These are phyloP conservation scores for Penicillium sp. DNA, from an alignment of 2,329 filamentous ascomycete species.

Conservation along the genomic window DNA sequence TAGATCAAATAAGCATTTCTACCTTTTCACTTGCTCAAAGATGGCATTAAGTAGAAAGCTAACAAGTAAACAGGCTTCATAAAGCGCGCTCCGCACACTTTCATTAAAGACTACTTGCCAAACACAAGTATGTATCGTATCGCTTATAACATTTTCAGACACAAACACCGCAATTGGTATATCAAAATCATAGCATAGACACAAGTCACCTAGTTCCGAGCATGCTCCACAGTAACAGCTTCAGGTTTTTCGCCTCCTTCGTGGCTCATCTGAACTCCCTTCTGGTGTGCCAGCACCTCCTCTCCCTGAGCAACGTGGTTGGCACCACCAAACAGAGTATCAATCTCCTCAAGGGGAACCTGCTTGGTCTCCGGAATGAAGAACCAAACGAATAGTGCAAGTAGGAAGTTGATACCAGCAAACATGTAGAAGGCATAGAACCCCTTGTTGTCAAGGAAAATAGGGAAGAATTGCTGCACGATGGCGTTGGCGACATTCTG, in stretches of 20 bases:
- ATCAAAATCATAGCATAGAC: not conserved
- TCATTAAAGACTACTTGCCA: constrained; percentile 4
- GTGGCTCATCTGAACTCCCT: constrained; percentile 15
- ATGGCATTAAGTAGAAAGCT: not conserved
- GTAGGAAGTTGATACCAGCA: constrained; percentile 52
- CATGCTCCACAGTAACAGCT: constrained; percentile 27
- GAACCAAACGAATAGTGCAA: constrained; percentile 54
- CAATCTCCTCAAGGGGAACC: constrained; percentile 41
- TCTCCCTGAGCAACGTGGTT: constrained; percentile 40
- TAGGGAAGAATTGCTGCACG: constrained; percentile 70
- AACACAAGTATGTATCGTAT: not conserved
- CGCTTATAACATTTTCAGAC: not conserved
- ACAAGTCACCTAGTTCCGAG: constrained; percentile 8
- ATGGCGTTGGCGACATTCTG: constrained; percentile 67
- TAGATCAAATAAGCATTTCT: not conserved
- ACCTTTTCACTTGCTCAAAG: not conserved
- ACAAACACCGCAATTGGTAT: not conserved
- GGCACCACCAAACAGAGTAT: constrained; percentile 39
- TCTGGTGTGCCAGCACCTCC: constrained; percentile 30
- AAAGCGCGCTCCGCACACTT: not conserved
- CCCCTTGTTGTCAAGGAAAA: constrained; percentile 60
- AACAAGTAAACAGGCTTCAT: not conserved
- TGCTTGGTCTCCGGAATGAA: constrained; percentile 55
- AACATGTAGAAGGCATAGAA: constrained; percentile 60
- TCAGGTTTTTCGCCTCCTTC: constrained; percentile 19